Conservation (phyloP, 768 basidiomycete species). For the Panaeolus cyanescens region DNA sequence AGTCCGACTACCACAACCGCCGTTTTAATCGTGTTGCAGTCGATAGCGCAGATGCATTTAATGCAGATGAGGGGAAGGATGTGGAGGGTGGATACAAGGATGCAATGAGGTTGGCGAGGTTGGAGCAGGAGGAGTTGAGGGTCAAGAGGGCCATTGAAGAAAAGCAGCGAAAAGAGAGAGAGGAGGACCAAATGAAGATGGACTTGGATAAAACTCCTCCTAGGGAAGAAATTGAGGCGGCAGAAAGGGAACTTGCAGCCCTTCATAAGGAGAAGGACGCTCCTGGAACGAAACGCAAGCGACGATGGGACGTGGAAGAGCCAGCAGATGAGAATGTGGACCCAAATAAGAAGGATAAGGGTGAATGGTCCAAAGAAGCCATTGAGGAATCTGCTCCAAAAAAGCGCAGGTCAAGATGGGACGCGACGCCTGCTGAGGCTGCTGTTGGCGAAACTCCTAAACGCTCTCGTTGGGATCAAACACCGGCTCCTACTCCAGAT, state of each 20-base stretch:
- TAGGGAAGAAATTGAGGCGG: slow-evolving; percentile 73
- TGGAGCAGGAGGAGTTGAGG: slow-evolving; percentile 92
- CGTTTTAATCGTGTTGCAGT: slow-evolving; percentile 84
- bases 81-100: slow-evolving; percentile 93
- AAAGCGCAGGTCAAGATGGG: slow-evolving; percentile 96
- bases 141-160: slow-evolving; percentile 87
- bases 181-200: slow-evolving; percentile 76
- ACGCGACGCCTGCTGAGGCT: slow-evolving; percentile 84
- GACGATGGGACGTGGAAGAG: slow-evolving; percentile 78
- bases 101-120: slow-evolving; percentile 85
- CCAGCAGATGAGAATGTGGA: slow-evolving; percentile 66
- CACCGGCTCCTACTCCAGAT: slow-evolving; percentile 68
- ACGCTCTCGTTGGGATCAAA: slow-evolving; percentile 97
- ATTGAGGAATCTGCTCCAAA: slow-evolving; percentile 76
- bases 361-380: slow-evolving; percentile 78
- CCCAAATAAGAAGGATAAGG: slow-evolving; percentile 56
- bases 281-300: slow-evolving; percentile 66
- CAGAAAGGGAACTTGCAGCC: slow-evolving; percentile 65
- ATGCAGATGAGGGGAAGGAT: slow-evolving; percentile 64
- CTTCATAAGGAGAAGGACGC: slow-evolving; percentile 41
- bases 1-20: slow-evolving; percentile 93
- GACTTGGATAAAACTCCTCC: slow-evolving; percentile 94
- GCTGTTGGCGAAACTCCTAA: slow-evolving; percentile 72
- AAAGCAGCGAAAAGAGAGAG: slow-evolving; percentile 77
- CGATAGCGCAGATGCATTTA: slow-evolving; percentile 80